A percentile compares a stretch with the other conserved stretches of the same genome.
phyloP scores from a whole-genome alignment of 345 rosid species.

The Lenwebbia sp. region DNA sequence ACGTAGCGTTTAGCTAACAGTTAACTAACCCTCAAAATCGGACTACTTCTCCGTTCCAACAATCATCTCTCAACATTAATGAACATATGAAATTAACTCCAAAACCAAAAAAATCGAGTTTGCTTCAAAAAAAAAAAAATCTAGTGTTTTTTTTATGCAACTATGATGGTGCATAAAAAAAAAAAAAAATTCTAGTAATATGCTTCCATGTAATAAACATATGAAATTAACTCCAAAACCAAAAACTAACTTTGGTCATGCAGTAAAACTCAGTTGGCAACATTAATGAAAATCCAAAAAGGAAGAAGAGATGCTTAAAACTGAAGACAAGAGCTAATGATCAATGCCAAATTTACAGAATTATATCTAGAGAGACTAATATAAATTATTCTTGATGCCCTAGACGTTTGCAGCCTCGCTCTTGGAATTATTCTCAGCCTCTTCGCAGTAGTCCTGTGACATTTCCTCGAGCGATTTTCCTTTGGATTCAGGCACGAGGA shows the following conservation, averaged over 20 bases:
- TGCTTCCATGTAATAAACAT: too few species aligned
- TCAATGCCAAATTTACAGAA: background rate
- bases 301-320: background rate
- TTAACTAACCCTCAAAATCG: background rate
- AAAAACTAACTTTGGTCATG: background rate
- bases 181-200: too few species aligned
- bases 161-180: too few species aligned
- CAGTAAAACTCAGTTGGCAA: background rate
- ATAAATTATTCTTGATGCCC: background rate
- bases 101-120: too few species aligned
- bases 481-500: conserved; percentile 13
- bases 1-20: background rate
- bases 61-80: background rate
- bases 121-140: background rate
- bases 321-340: background rate
- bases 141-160: too few species aligned
- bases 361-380: background rate
- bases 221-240: background rate
- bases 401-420: background rate
- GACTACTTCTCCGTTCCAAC: background rate
- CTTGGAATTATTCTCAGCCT: background rate
- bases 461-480: conserved; percentile 12
- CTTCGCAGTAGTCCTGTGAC: background rate
- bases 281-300: background rate
- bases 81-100: too few species aligned